Percentiles rank a stretch among this genome's conserved stretches.
Conservation (phyloP, 257 asterid species). For the Penstemon davidsonii region DNA sequence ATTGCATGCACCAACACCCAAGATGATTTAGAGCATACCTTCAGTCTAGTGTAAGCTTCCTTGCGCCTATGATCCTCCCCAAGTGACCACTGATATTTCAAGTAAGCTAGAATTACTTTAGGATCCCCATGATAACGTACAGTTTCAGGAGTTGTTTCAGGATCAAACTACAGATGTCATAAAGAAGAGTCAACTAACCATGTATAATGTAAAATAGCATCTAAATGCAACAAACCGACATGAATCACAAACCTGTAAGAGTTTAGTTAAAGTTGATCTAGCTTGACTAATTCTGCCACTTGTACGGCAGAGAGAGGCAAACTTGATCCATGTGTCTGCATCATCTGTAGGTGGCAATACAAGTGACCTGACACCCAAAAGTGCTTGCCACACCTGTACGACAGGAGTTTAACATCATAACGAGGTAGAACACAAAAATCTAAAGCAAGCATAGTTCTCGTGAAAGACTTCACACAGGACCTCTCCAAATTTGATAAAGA, state of each 20-base stretch:
- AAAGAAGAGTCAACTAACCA: constrained; percentile 23
- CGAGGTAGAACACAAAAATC: background rate
- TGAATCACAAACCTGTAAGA: constrained; percentile 69
- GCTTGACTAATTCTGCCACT: constrained; percentile 99
- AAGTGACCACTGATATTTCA: constrained; percentile 96
- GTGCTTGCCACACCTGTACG: constrained; percentile 88
- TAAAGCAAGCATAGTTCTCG: too few species aligned
- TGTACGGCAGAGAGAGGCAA: constrained; percentile 95
- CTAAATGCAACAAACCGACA: constrained; percentile 10
- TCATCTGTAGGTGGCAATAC: constrained; percentile 98
- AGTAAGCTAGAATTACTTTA: constrained; percentile 90
- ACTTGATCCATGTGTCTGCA: constrained; percentile 95
- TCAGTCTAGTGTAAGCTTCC: constrained; percentile 82
- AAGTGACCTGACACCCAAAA: constrained; percentile 87
- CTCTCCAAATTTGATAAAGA: too few species aligned
- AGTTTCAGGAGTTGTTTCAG: constrained; percentile 80
- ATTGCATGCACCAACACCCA: constrained; percentile 6
- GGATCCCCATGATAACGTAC: constrained; percentile 90
- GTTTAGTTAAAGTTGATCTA: constrained; percentile 83
- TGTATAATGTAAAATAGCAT: constrained; percentile 15
- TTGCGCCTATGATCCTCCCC: constrained; percentile 95
- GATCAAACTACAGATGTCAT: constrained; percentile 69
- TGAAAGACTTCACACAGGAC: too few species aligned
- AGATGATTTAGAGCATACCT: constrained; percentile 48
- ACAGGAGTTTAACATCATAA: constrained; percentile 27